phyloP scores from a whole-genome alignment of 176 grass and related monocot genomes.

The Lolium perenne region DNA sequence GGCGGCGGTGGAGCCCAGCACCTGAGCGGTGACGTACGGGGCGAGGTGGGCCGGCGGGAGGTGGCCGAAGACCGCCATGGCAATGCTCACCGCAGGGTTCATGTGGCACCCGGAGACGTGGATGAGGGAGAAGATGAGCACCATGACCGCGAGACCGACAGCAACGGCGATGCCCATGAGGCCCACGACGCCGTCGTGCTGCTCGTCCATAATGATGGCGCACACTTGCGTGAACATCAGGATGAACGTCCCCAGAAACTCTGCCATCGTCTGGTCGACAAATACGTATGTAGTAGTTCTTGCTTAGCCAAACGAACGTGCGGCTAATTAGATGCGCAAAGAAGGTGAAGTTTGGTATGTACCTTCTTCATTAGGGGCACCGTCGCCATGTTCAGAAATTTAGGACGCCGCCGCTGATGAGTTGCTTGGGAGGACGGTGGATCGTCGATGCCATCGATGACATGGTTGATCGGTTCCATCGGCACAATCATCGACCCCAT shows the following conservation, averaged over 20 bases:
- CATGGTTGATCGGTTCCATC: not conserved
- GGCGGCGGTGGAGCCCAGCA: slow-evolving; percentile 49
- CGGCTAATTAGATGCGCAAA: not conserved
- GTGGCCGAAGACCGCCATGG: slow-evolving; percentile 56
- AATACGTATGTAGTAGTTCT: not conserved
- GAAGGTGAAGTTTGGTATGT: not conserved
- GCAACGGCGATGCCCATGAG: slow-evolving; percentile 57
- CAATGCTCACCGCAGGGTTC: slow-evolving; percentile 70
- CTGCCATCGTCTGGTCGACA: not conserved
- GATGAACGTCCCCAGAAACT: slow-evolving; percentile 71
- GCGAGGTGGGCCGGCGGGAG: slow-evolving; percentile 55
- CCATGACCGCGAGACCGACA: slow-evolving; percentile 52
- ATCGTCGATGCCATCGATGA: slow-evolving; percentile 6
- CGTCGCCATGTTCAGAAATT: not conserved
- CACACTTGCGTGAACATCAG: slow-evolving; percentile 63
- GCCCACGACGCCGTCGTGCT: slow-evolving; percentile 47
- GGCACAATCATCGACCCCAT: slow-evolving; percentile 29
- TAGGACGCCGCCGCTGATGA: not conserved
- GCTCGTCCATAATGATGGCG: slow-evolving; percentile 64
- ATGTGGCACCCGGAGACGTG: slow-evolving; percentile 79
- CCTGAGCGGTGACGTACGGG: slow-evolving; percentile 56
- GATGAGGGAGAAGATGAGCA: slow-evolving; percentile 59
- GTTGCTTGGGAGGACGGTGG: not conserved
- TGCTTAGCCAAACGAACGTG: not conserved
- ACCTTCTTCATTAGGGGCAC: slow-evolving; percentile 26